Conservation (phyloP, 371 early-diverging fungal species). For the Haplosporangium sp. region DNA sequence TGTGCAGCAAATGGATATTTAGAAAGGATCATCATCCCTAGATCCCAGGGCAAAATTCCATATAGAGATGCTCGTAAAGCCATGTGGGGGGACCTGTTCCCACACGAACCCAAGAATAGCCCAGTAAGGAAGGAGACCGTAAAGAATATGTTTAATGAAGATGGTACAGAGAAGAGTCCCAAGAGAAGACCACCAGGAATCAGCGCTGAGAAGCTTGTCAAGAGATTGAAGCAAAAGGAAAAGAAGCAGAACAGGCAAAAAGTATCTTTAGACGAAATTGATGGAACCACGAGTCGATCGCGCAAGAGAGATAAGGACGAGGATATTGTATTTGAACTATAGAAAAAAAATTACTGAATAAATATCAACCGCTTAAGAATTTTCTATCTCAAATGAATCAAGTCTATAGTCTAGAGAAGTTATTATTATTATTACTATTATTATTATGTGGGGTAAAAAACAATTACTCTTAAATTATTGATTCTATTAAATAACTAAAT, state of each 20-base stretch:
- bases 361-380: no score
- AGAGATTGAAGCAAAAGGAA: slow-evolving; percentile 47
- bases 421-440: no score
- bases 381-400: no score
- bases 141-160: slow-evolving; percentile 3
- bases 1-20: slow-evolving; percentile 72
- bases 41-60: slow-evolving; percentile 78
- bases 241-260: slow-evolving; percentile 50
- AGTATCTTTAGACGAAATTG: slow-evolving; percentile 19
- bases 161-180: background rate
- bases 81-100: slow-evolving; percentile 87
- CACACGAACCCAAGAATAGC: slow-evolving; percentile 76
- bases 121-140: slow-evolving; percentile 33
- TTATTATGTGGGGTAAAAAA: background rate
- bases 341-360: background rate
- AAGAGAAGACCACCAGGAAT: slow-evolving; percentile 23
- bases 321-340: slow-evolving; percentile 18
- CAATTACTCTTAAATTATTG: background rate
- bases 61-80: slow-evolving; percentile 85
- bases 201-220: slow-evolving; percentile 26
- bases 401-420: no score
- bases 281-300: slow-evolving; percentile 5
- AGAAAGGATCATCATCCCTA: slow-evolving; percentile 80
- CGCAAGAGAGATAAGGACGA: slow-evolving; percentile 8
- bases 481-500: background rate